These are phyloP conservation scores for Amylocarpus encephaloides DNA, from an alignment of 2,329 filamentous ascomycete species.

Conservation along the genomic window DNA sequence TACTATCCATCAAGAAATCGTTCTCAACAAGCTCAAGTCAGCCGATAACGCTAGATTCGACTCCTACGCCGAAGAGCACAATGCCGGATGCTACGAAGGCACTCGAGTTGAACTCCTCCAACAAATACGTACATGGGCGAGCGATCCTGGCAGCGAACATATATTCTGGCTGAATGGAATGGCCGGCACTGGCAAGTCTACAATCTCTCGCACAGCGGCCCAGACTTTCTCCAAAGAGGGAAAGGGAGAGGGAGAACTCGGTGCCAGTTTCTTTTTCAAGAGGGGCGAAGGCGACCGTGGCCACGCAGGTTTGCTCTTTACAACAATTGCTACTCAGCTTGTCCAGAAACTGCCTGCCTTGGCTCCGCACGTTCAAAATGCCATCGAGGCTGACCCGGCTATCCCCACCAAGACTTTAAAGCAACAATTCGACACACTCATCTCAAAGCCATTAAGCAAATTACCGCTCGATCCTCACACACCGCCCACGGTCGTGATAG, in stretches of 20 bases:
- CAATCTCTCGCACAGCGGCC: slow-evolving; percentile 12
- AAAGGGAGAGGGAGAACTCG: slow-evolving; percentile 19
- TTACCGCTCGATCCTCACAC: slow-evolving; percentile 6
- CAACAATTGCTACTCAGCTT: slow-evolving; percentile 8
- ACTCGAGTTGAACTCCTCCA: slow-evolving; percentile 33
- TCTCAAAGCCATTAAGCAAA: slow-evolving; percentile 29
- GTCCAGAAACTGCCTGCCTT: slow-evolving; percentile 26
- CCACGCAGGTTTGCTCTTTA: slow-evolving; percentile 13
- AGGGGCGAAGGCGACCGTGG: slow-evolving; percentile 23
- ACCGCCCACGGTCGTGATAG: slow-evolving; percentile 1
- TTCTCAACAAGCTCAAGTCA: slow-evolving; percentile 10
- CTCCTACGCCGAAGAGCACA: slow-evolving; percentile 32
- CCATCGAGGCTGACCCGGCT: slow-evolving; percentile 30
- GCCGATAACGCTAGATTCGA: slow-evolving; percentile 30
- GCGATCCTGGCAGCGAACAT: slow-evolving; percentile 34
- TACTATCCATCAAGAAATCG: slow-evolving; percentile 20
- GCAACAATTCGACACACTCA: slow-evolving; percentile 38
- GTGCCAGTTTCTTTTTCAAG: slow-evolving; percentile 28
- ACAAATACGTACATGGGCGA: slow-evolving; percentile 19
- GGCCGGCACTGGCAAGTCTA: slow-evolving; percentile 17
- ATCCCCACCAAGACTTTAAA: slow-evolving; percentile 27
- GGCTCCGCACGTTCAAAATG: slow-evolving; percentile 22
- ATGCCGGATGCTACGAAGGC: slow-evolving; percentile 29
- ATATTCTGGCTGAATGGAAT: slow-evolving; percentile 33
- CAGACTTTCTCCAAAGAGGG: slow-evolving; percentile 13